Conservation (phyloP, 208 protist species). For the Balamuthia mandrillaris region DNA sequence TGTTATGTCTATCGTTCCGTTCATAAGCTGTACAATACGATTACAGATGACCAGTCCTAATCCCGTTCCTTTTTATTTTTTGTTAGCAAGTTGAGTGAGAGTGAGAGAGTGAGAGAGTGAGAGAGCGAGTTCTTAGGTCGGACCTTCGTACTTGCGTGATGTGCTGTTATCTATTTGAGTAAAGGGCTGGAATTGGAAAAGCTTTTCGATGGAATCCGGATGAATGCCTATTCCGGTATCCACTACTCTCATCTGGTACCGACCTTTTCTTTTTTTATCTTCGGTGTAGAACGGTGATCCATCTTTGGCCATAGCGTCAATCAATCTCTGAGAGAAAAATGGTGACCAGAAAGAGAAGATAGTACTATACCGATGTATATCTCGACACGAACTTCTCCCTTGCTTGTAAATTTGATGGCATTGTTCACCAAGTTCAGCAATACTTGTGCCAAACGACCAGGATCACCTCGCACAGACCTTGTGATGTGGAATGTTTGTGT, state of each 20-base stretch:
- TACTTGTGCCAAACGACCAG: conserved; percentile 14
- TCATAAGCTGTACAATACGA: not conserved
- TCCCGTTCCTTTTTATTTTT: conserved; percentile 2
- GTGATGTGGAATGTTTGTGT: too few relatives aligned
- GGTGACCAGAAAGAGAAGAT: not conserved
- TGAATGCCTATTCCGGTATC: conserved; percentile 28
- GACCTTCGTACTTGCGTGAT: conserved; percentile 9
- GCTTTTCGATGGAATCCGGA: not conserved
- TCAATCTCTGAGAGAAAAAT: not conserved
- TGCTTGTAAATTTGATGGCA: conserved; percentile 30
- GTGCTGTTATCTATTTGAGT: conserved; percentile 1
- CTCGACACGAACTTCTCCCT: not conserved
- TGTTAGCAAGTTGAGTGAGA: too few relatives aligned
- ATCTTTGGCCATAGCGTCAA: too few relatives aligned
- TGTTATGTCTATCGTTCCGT: not conserved
- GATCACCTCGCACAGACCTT: conserved; percentile 27
- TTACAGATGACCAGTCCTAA: conserved; percentile 35
- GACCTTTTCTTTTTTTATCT: too few relatives aligned
- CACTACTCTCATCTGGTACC: not conserved
- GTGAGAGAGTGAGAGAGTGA: not conserved
- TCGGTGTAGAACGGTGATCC: not conserved
- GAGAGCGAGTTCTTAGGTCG: not conserved
- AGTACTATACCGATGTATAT: not conserved
- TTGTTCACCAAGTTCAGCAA: conserved; percentile 39
- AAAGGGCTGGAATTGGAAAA: conserved; percentile 6